A percentile compares a stretch with the other conserved stretches of the same genome.
These are phyloP conservation scores for Kalaharituber pfeilii DNA, from an alignment of 2,329 filamentous ascomycete species.

Conservation along the genomic window DNA sequence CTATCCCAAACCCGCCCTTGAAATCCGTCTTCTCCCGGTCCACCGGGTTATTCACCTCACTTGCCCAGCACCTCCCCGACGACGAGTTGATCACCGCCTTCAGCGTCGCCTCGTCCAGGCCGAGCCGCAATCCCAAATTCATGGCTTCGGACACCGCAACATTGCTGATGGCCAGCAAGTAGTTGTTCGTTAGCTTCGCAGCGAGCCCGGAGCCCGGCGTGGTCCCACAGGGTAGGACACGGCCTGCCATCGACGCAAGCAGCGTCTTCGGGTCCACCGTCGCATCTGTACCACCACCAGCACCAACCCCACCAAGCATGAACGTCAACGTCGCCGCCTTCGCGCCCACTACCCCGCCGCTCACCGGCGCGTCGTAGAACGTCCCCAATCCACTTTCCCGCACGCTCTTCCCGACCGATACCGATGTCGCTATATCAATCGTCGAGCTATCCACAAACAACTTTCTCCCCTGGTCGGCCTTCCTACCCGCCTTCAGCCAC, in stretches of 20 bases:
- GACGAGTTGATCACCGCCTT: slow-evolving; percentile 81
- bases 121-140: slow-evolving; percentile 45
- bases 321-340: slow-evolving; percentile 78
- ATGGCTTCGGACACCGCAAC: slow-evolving; percentile 51
- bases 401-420: slow-evolving; percentile 55
- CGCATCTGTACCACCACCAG: not conserved
- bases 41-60: slow-evolving; percentile 89
- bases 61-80: slow-evolving; percentile 91
- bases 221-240: slow-evolving; percentile 66
- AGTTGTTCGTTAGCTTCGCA: slow-evolving; percentile 94
- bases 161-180: slow-evolving; percentile 85
- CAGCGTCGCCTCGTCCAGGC: slow-evolving; percentile 46
- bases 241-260: slow-evolving; percentile 67
- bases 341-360: slow-evolving; percentile 84
- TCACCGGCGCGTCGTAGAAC: slow-evolving; percentile 94
- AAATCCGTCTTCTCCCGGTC: slow-evolving; percentile 64
- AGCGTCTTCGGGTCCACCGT: slow-evolving; percentile 45
- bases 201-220: slow-evolving; percentile 65
- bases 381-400: slow-evolving; percentile 45
- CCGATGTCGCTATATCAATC: slow-evolving; percentile 77
- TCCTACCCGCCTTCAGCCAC: slow-evolving; percentile 16
- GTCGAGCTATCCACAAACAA: slow-evolving; percentile 94
- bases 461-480: slow-evolving; percentile 30
- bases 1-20: slow-evolving; percentile 56
- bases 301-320: slow-evolving; percentile 73